Conservation (phyloP, 73 alveolate genomes). For the Paramecium octaurelia region DNA sequence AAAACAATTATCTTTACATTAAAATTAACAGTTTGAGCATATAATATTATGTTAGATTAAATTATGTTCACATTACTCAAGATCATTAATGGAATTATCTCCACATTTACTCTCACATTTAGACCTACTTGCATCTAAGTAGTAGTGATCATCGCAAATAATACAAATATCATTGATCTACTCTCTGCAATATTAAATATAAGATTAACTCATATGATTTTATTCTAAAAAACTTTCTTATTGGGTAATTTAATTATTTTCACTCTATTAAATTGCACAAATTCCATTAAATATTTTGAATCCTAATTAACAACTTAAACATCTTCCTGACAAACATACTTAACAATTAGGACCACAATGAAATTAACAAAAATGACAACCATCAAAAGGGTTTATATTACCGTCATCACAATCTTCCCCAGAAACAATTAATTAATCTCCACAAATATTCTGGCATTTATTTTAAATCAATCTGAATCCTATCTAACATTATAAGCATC, state of each 20-base stretch:
- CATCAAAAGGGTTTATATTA: not conserved
- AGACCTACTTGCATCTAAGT: not conserved
- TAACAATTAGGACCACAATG: not conserved
- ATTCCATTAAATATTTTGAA: not conserved
- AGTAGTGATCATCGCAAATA: not conserved
- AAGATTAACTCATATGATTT: no score
- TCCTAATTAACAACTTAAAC: not conserved
- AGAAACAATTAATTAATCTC: not conserved
- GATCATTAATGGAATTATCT: not conserved
- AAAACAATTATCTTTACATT: not conserved
- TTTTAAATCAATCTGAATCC: not conserved
- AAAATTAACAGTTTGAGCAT: not conserved
- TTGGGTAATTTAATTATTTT: not conserved
- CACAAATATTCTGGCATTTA: not conserved
- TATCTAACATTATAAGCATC: not conserved
- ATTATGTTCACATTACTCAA: not conserved
- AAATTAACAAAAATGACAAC: not conserved
- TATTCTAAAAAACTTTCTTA: no score
- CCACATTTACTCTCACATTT: not conserved
- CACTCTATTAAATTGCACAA: not conserved
- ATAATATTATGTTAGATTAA: not conserved
- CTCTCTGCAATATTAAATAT: no score
- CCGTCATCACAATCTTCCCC: constrained; percentile 21
- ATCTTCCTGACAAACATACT: not conserved
- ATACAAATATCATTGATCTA: not conserved